phyloP scores from a whole-genome alignment of 2,329 filamentous ascomycete species.

The Septoria linicola region DNA sequence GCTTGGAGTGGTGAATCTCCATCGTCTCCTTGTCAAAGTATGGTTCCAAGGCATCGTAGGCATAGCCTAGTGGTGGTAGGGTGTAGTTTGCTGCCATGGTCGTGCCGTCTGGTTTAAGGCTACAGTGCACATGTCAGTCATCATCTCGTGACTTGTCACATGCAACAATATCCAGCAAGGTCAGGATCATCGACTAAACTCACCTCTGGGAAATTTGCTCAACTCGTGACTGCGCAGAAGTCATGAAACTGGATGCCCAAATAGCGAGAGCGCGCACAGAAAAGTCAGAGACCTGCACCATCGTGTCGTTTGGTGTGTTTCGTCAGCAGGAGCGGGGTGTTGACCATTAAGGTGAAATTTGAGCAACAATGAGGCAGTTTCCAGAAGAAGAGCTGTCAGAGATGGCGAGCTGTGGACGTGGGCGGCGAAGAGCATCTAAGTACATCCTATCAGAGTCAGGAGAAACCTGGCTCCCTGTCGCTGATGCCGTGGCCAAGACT shows the following conservation, averaged over 20 bases:
- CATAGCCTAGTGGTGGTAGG: conserved; percentile 34
- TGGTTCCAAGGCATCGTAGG: conserved; percentile 64
- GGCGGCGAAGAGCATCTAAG: too few relatives aligned
- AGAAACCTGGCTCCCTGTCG: too few relatives aligned
- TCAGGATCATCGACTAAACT: background rate
- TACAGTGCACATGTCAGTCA: conserved; percentile 5
- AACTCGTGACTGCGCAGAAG: conserved; percentile 30
- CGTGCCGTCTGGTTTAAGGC: conserved; percentile 21
- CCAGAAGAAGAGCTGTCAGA: conserved; percentile 1
- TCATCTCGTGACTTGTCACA: background rate
- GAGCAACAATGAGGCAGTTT: conserved; percentile 29
- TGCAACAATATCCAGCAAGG: background rate
- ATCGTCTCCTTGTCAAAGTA: conserved; percentile 77
- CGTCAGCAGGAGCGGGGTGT: conserved; percentile 13
- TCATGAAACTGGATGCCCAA: conserved; percentile 28
- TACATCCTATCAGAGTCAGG: too few relatives aligned
- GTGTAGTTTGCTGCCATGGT: conserved; percentile 31
- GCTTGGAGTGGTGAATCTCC: conserved; percentile 76
- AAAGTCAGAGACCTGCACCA: conserved; percentile 32
- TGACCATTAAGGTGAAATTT: conserved; percentile 26
- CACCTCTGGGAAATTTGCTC: conserved; percentile 16
- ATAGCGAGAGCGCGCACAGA: conserved; percentile 27
- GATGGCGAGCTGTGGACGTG: too few relatives aligned
- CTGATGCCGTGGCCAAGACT: too few relatives aligned
- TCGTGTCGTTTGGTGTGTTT: conserved; percentile 8